Conservation (phyloP, 1,284 basidiomycete species). For the Cutaneotrichosporon curvatum region DNA sequence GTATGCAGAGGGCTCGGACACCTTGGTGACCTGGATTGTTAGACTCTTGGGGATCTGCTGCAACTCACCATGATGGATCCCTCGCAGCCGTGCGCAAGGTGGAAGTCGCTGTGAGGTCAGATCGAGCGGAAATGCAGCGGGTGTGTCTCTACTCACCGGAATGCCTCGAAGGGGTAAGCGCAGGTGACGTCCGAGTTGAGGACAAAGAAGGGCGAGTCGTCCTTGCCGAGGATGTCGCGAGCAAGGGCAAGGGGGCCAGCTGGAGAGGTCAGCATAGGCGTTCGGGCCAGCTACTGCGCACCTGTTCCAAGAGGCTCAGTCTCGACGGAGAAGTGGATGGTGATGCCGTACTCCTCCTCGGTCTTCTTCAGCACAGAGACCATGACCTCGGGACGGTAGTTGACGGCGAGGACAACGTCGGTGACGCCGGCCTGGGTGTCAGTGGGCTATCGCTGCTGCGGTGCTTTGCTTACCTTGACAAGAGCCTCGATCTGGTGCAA, state of each 20-base stretch:
- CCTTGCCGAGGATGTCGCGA: constrained; percentile 51
- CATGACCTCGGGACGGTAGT: constrained; percentile 53
- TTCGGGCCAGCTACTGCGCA: constrained; percentile 20
- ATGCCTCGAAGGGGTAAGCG: constrained; percentile 51
- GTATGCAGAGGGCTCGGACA: constrained; percentile 52
- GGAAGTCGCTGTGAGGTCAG: constrained; percentile 47
- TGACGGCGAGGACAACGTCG: constrained; percentile 53
- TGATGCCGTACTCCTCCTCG: constrained; percentile 52
- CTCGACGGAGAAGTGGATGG: constrained; percentile 52
- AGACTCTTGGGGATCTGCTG: constrained; percentile 43
- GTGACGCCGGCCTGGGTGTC: constrained; percentile 50
- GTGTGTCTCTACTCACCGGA: constrained; percentile 43
- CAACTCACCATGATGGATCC: constrained; percentile 51
- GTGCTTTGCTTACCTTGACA: constrained; percentile 45
- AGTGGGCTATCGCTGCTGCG: not conserved
- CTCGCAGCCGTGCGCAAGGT: constrained; percentile 50
- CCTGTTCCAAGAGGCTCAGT: constrained; percentile 53
- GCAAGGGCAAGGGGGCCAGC: constrained; percentile 53
- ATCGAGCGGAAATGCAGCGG: no score
- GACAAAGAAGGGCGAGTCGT: constrained; percentile 53
- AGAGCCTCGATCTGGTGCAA: constrained; percentile 52
- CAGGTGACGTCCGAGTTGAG: constrained; percentile 54
- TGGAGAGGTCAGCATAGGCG: constrained; percentile 19
- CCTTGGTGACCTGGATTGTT: constrained; percentile 49
- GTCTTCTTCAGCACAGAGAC: constrained; percentile 51